phyloP scores from a whole-genome alignment of 768 basidiomycete genomes.

The Collybia sordida region DNA sequence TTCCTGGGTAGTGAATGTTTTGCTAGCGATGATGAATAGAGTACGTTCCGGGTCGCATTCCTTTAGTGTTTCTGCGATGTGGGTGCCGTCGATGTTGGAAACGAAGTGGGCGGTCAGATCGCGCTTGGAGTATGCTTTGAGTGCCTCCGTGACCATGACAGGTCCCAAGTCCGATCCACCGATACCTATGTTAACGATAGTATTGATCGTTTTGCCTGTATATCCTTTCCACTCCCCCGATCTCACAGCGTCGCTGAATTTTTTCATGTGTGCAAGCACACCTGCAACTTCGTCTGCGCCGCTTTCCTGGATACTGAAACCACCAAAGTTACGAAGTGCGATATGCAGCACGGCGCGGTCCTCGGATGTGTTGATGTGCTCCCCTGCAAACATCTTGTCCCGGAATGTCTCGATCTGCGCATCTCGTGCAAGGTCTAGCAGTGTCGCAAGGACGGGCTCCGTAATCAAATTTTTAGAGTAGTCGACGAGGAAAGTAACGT shows the following conservation, averaged over 20 bases:
- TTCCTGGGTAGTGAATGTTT: constrained; percentile 99
- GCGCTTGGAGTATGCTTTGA: constrained; percentile 90
- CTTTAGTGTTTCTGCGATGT: constrained; percentile 85
- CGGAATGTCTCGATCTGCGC: constrained; percentile 82
- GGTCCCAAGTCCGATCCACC: constrained; percentile 98
- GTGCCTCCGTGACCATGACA: constrained; percentile 98
- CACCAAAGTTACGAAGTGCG: constrained; percentile 78
- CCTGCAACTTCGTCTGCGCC: constrained; percentile 81
- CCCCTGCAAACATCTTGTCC: constrained; percentile 92
- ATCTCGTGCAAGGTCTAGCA: constrained; percentile 82
- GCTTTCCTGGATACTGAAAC: constrained; percentile 76
- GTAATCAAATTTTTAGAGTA: constrained; percentile 97
- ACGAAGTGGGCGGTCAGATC: constrained; percentile 88
- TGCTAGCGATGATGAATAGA: constrained; percentile 96
- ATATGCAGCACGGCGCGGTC: constrained; percentile 96
- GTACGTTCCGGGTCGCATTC: constrained; percentile 88
- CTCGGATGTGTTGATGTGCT: constrained; percentile 98
- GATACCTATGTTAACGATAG: constrained; percentile 98
- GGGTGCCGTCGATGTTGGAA: constrained; percentile 98
- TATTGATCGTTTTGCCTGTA: constrained; percentile 91
- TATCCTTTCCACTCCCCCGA: constrained; percentile 95
- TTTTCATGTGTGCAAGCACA: constrained; percentile 89
- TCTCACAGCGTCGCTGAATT: constrained; percentile 83
- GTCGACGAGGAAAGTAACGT: constrained; percentile 86
- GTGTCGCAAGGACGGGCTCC: constrained; percentile 73